Conservation (phyloP, 2,329 filamentous ascomycete genomes). For the Microdochium paspali region DNA sequence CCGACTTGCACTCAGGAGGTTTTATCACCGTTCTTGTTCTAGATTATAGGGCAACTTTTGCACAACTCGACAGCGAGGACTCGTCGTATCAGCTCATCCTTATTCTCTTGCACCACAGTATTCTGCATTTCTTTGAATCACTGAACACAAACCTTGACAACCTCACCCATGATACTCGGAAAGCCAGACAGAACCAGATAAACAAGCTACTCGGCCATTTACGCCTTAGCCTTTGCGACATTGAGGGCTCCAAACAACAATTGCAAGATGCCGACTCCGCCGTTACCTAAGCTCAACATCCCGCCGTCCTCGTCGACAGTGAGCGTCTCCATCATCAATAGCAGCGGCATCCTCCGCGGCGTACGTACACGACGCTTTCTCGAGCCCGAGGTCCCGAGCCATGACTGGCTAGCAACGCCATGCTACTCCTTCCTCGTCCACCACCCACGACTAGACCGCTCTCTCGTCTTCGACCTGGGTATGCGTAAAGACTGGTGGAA, state of each 20-base stretch:
- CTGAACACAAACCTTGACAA: too few relatives aligned
- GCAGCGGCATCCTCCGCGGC: constrained; percentile 12
- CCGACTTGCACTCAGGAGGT: too few relatives aligned
- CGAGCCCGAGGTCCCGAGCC: constrained; percentile 16
- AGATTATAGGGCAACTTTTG: too few relatives aligned
- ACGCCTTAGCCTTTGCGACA: too few relatives aligned
- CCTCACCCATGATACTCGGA: too few relatives aligned
- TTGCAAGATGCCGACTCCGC: constrained; percentile 9
- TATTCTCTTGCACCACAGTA: too few relatives aligned
- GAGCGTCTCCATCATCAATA: constrained; percentile 22
- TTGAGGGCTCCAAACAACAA: background rate
- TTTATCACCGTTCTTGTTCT: too few relatives aligned
- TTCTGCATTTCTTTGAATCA: too few relatives aligned
- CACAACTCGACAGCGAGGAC: too few relatives aligned
- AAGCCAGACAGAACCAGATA: too few relatives aligned
- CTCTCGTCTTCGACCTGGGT: constrained; percentile 7
- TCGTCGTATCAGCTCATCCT: too few relatives aligned
- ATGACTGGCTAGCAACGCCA: constrained; percentile 16
- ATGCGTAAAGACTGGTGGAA: constrained; percentile 6
- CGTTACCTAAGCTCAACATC: constrained; percentile 17
- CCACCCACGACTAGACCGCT: constrained; percentile 11
- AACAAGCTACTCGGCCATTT: too few relatives aligned
- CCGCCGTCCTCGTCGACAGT: constrained; percentile 19
- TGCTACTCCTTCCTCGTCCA: constrained; percentile 13
- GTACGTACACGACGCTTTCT: constrained; percentile 12